These are phyloP conservation scores for Arabis alpina DNA, from an alignment of 345 rosid species.

Conservation along the genomic window DNA sequence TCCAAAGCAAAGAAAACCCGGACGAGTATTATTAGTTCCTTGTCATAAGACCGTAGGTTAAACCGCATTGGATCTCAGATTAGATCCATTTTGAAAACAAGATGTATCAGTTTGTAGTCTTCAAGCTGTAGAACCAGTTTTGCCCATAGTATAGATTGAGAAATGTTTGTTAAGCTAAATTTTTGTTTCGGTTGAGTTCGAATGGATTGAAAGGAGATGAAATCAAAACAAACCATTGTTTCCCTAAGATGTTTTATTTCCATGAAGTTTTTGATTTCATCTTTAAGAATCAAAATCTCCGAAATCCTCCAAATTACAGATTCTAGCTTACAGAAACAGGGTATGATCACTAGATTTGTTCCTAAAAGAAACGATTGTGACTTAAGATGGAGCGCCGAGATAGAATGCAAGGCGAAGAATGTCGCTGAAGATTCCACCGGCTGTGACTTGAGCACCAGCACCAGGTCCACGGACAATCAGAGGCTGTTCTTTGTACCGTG, in stretches of 20 bases:
- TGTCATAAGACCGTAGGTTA: not conserved
- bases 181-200: not conserved
- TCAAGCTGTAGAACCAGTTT: conserved; percentile 15
- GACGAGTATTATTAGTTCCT: conserved; percentile 47
- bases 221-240: not conserved
- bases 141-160: conserved; percentile 5
- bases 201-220: conserved; percentile 1
- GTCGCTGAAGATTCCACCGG: conserved; percentile 95
- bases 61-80: conserved; percentile 5
- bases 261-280: conserved; percentile 28
- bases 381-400: conserved; percentile 92
- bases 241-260: conserved; percentile 19
- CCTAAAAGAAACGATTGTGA: conserved; percentile 10
- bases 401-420: conserved; percentile 88
- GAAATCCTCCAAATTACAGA: conserved; percentile 27
- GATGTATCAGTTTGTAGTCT: conserved; percentile 2
- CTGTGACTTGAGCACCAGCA: conserved; percentile 98
- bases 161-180: no score
- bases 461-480: conserved; percentile 97
- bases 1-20: conserved; percentile 61
- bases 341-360: no score
- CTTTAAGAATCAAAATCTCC: conserved; percentile 16
- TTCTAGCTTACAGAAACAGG: conserved; percentile 18
- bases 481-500: conserved; percentile 86
- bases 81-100: conserved; percentile 3